Conservation (phyloP, 2,329 filamentous ascomycete genomes). For the Diplodia seriata region DNA sequence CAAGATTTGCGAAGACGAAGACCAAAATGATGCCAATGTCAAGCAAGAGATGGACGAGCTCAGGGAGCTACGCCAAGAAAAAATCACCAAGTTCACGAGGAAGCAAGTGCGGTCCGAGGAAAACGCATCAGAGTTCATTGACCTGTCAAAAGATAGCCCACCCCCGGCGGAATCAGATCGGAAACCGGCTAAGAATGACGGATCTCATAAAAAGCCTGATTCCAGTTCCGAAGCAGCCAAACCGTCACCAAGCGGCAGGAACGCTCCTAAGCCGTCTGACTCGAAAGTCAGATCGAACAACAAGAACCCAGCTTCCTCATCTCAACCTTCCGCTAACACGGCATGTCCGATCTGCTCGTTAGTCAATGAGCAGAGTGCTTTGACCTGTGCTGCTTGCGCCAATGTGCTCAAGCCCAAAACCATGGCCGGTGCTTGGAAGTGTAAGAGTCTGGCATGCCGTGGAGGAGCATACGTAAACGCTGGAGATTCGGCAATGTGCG, state of each 20-base stretch:
- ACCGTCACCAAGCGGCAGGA: background rate
- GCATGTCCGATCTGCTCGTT: conserved; percentile 73
- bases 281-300: background rate
- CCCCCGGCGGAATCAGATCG: background rate
- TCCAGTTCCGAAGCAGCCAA: background rate
- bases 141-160: conserved; percentile 27
- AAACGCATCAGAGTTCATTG: background rate
- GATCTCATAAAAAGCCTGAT: background rate
- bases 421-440: conserved; percentile 69
- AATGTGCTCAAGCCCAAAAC: conserved; percentile 68
- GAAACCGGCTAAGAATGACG: background rate
- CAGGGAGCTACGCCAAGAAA: conserved; percentile 50
- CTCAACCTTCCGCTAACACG: background rate
- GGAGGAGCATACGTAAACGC: conserved; percentile 70
- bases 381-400: conserved; percentile 72
- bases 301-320: background rate
- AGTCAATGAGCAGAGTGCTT: conserved; percentile 60
- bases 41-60: conserved; percentile 74
- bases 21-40: conserved; percentile 49
- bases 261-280: background rate
- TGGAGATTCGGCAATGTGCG: conserved; percentile 72
- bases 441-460: conserved; percentile 62
- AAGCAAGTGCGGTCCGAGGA: conserved; percentile 15
- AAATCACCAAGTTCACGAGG: conserved; percentile 5
- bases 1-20: conserved; percentile 63